Base-by-base conservation (phyloP, 2,329 filamentous ascomycete genomes). In the Paraphaeosphaeria sporulosa region DNA sequence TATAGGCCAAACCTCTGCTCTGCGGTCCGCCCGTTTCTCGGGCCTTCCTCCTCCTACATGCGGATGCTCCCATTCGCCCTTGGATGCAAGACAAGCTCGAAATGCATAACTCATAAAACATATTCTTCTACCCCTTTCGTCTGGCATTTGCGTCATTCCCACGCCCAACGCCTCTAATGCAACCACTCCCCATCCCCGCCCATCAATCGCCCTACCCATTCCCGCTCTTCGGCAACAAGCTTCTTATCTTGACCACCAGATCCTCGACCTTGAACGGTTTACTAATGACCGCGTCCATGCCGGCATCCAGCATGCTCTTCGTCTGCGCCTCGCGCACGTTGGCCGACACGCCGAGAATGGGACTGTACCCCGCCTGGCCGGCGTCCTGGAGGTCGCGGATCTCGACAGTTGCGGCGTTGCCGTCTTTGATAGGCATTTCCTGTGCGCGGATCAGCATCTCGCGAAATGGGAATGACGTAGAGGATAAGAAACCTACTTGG, bases 371-470 rank as follows among this genome's bases (percentile, higher is more conserved):
- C 15, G 72, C 69, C 36, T 68, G 76, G 34, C 70, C 69, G 9
- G 74, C 58, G 9, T 68, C 51, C 60, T 81, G 78, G 1, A 80
- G 59, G 10, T 71, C 64, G 7, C 79, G 72, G 27, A 82, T 82
- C 46, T 77, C 73, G 15, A 57, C 47, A 0, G 78, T 80, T 0
- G 79, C 78, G 17, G 78, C 65, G 23, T 80, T 76, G 2, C 80
- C 80, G 53, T 81, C 79, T 59, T 76, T 79, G 17, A 80, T 68
- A 3, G 80, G 80, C 79, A 82, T 82, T 56, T 81, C 79, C 44
- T 81, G 71, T 44, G 42, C 7, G 36, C 9, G 36, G 36, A 15
- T 40, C 27, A 30, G 27, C 27, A 17, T 15, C 12, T 17, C 4
- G 6, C 36, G 12, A 17, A 17, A 17, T 15, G 17, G 36, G 17